phyloP scores from a whole-genome alignment of 106 monocot genomes.

The Alisma plantagoaquatica region DNA sequence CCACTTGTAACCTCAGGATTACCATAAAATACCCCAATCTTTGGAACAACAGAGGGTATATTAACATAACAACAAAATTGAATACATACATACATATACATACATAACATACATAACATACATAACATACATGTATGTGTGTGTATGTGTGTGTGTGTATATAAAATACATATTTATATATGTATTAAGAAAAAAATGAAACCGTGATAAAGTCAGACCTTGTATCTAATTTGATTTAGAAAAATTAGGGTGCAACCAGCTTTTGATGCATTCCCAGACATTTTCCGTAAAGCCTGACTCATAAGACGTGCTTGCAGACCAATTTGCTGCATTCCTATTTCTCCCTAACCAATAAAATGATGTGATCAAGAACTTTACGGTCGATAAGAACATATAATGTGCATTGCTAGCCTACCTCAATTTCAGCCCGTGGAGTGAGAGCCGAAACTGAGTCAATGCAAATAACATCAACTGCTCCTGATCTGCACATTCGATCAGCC shows the following conservation, averaged over 20 bases:
- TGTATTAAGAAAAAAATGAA: too few species aligned
- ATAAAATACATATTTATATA: too few species aligned
- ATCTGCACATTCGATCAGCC: constrained; percentile 99
- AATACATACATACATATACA: too few species aligned
- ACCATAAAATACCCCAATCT: constrained; percentile 98
- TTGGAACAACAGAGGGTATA: too few species aligned
- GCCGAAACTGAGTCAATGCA: constrained; percentile 96
- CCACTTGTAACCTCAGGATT: constrained; percentile 99
- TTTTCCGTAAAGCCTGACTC: constrained; percentile 98
- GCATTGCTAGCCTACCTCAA: constrained; percentile 81
- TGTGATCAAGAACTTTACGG: too few species aligned
- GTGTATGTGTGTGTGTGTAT: too few species aligned
- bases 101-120: too few species aligned
- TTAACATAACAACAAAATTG: too few species aligned
- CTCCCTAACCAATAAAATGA: constrained; percentile 16
- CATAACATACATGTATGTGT: too few species aligned
- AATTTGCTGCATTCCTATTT: constrained; percentile 34
- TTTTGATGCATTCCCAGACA: constrained; percentile 99
- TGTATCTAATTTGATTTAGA: constrained; percentile 98
- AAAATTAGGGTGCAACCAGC: constrained; percentile 98
- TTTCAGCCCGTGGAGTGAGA: constrained; percentile 94
- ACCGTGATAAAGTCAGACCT: too few species aligned
- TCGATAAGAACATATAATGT: too few species aligned
- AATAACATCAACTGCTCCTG: constrained; percentile 93
- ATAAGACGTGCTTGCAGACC: constrained; percentile 95